A percentile compares a stretch with the other conserved stretches of the same genome.
These are phyloP conservation scores for Ramalina peruviana DNA, from an alignment of 495 filamentous ascomycete genomes.

Conservation along the genomic window DNA sequence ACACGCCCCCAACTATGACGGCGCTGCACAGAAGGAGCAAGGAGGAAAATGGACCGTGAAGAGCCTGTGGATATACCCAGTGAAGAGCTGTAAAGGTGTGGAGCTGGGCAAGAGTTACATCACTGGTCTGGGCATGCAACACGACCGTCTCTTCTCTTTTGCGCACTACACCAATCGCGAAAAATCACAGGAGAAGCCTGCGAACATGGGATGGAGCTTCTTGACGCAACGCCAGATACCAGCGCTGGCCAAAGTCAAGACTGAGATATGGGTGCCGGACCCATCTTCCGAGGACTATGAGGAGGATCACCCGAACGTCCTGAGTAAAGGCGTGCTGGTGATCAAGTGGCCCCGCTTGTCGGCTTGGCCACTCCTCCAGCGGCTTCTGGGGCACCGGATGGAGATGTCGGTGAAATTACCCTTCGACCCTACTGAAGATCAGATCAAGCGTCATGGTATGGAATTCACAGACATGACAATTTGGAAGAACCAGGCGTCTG, in stretches of 20 bases:
- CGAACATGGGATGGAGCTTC: slow-evolving; percentile 53
- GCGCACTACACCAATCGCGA: slow-evolving; percentile 43
- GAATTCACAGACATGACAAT: slow-evolving; percentile 51
- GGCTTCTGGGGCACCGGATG: slow-evolving; percentile 7
- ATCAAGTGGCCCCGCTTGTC: slow-evolving; percentile 32
- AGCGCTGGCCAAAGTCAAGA: slow-evolving; percentile 53
- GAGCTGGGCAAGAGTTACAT: slow-evolving; percentile 56
- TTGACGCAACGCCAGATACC: slow-evolving; percentile 69
- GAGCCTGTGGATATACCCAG: slow-evolving; percentile 72
- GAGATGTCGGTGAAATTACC: slow-evolving; percentile 44
- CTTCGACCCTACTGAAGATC: slow-evolving; percentile 40
- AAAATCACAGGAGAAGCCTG: slow-evolving; percentile 26
- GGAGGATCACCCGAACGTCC: slow-evolving; percentile 29
- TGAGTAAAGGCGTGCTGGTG: slow-evolving; percentile 39
- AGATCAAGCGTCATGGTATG: slow-evolving; percentile 42
- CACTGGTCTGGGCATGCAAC: slow-evolving; percentile 57
- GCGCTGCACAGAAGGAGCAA: not conserved
- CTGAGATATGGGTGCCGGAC: slow-evolving; percentile 72
- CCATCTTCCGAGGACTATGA: slow-evolving; percentile 33
- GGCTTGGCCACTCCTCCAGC: not conserved
- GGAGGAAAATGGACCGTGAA: slow-evolving; percentile 43
- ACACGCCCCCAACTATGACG: slow-evolving; percentile 15
- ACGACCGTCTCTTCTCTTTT: slow-evolving; percentile 77
- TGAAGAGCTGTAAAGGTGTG: slow-evolving; percentile 77
- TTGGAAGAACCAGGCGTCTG: slow-evolving; percentile 60